Conservation (phyloP, 2,329 filamentous ascomycete species). For the Blastomyces emzantsi region DNA sequence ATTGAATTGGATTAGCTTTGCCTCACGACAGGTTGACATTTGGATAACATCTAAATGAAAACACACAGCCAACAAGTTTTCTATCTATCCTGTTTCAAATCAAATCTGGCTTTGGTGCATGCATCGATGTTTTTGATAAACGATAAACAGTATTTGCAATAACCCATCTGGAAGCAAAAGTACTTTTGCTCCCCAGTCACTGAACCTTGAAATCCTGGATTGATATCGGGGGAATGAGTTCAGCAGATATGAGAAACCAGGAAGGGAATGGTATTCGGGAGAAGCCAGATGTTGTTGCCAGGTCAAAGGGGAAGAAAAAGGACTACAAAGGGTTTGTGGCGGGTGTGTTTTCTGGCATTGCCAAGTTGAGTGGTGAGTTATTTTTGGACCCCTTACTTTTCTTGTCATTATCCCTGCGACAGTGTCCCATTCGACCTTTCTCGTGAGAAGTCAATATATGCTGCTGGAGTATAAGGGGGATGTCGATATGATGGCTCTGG, state of each 20-base stretch:
- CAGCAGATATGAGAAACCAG: background rate
- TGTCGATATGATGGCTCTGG: background rate
- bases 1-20: too few relatives aligned
- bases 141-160: background rate
- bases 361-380: constrained; percentile 69
- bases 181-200: background rate
- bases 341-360: constrained; percentile 89
- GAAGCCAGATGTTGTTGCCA: background rate
- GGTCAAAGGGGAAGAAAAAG: constrained; percentile 21
- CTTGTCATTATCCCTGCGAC: background rate
- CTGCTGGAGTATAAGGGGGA: background rate
- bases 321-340: constrained; percentile 96
- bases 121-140: background rate
- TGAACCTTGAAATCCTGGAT: background rate
- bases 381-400: background rate
- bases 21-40: too few relatives aligned
- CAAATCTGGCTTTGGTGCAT: background rate
- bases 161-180: background rate
- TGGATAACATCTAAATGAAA: too few relatives aligned
- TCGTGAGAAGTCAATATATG: background rate
- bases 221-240: background rate
- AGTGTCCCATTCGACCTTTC: background rate
- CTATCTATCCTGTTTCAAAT: too few relatives aligned
- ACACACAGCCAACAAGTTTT: too few relatives aligned
- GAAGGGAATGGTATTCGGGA: background rate